Base-by-base conservation (phyloP, 2,329 filamentous ascomycete species). In the Botrytis fabae region DNA sequence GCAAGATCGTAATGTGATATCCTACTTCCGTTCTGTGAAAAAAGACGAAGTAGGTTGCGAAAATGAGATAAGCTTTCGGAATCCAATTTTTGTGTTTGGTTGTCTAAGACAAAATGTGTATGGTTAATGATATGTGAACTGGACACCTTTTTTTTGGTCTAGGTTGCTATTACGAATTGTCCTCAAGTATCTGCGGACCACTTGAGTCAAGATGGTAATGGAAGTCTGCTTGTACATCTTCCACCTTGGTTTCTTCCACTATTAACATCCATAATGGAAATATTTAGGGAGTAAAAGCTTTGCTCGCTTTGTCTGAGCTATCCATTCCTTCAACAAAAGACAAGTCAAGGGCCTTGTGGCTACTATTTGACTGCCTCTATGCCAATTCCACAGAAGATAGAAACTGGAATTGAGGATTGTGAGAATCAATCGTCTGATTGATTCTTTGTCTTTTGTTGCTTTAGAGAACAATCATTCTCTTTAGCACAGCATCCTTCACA, bases 1-100 rank as follows among this genome's bases (percentile, higher is more conserved):
- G 70, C 62, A 68, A 71, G n/a, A 46, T 59, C 20, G 38, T 44
- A 63, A 60, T 72, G 70, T 66, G 51, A 72, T 72, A 51, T 51
- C 25, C 51, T 42, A 35, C 48, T 72, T 72, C 10, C 38, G 38
- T 60, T 40, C 51, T 61, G 32, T 72, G 32, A 60, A 20, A 57
- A 60, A 42, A 48, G 51, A 57, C 38, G 18, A 59, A 48, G 48
- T 42, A 61, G 63, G 51, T 40, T 18, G 40, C 40, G 68, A 61
- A 70, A 60, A 70, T 61, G 28, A 62, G 54, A 70, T 38, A 62
- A 61, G 70, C 62, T 40, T 69, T 69, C 25, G 42, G 48, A 69
- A 60, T 69, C 28, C 40, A 40, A 22, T 48, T 38, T 22, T 42
- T 42, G 38, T n/a, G 5, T 22, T 7, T 32, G 48, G 28, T 28